Evolutionary conservation across 768 basidiomycete species (phyloP).

Genomic region (Dacryopinax primogenitus): DNA sequence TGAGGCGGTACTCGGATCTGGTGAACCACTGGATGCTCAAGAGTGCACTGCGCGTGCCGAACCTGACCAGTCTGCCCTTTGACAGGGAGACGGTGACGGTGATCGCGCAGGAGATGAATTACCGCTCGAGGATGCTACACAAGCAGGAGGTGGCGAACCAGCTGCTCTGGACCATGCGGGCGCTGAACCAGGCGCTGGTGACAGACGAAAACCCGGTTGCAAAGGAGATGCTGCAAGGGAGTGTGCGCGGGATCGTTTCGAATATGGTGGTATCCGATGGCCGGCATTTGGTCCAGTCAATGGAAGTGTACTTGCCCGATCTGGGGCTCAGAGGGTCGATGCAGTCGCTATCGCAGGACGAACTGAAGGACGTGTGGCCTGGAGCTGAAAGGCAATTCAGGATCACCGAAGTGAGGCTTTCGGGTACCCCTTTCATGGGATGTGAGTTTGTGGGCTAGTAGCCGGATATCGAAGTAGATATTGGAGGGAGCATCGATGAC

Average conservation of each 20-base stretch:
- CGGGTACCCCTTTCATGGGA: too few species aligned
- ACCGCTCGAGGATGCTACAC: slow-evolving; percentile 28
- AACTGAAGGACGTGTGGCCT: too few species aligned
- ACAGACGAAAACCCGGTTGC: neutral
- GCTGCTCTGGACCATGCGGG: slow-evolving; percentile 28
- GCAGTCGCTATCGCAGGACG: too few species aligned
- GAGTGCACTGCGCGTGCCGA: slow-evolving; percentile 35
- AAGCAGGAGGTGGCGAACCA: slow-evolving; percentile 26
- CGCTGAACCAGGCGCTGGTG: neutral
- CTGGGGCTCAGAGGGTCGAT: too few species aligned
- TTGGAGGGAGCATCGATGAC: too few species aligned
- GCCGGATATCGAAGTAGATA: too few species aligned
- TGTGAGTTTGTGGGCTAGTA: too few species aligned
- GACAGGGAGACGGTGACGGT: slow-evolving; percentile 35
- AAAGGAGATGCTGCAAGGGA: neutral
- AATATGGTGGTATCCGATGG: neutral
- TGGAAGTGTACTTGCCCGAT: too few species aligned
- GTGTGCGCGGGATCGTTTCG: neutral
- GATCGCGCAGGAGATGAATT: slow-evolving; percentile 31
- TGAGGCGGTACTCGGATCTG: slow-evolving; percentile 74
- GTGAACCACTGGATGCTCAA: slow-evolving; percentile 92
- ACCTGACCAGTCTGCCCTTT: slow-evolving; percentile 32
- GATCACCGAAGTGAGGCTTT: too few species aligned
- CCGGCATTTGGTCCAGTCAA: too few species aligned
- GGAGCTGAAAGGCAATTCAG: too few species aligned